These are phyloP conservation scores for Globisporangium polare DNA, from an alignment of 352 stramenopile genomes.

Conservation along the genomic window DNA sequence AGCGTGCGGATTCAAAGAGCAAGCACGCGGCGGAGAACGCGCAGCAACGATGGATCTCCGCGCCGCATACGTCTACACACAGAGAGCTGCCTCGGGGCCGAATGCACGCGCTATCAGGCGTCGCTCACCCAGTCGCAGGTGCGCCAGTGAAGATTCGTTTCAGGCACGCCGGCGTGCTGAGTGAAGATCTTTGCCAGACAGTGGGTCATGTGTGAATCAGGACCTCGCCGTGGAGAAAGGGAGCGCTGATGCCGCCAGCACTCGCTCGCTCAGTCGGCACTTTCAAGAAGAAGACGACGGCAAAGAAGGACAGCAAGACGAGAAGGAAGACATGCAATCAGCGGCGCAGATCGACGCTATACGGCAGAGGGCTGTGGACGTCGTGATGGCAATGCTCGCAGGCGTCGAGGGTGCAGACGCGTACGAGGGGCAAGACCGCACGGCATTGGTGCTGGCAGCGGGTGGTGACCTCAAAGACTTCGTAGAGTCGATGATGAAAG, in stretches of 20 bases:
- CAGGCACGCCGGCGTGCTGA: not conserved
- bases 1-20: no score
- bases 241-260: not conserved
- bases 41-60: no score
- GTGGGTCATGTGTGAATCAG: not conserved
- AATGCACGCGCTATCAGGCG: no score
- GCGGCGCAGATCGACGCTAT: not conserved
- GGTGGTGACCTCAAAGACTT: not conserved
- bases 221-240: not conserved
- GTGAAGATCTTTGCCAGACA: not conserved
- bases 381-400: conserved; percentile 35
- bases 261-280: not conserved
- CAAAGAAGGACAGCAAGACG: not conserved
- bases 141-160: not conserved
- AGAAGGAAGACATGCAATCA: not conserved
- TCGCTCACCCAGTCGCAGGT: no score
- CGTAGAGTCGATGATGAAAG: not conserved
- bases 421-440: not conserved
- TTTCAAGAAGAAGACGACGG: not conserved
- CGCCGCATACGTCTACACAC: no score
- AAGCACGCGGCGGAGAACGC: no score
- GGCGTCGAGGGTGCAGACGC: not conserved
- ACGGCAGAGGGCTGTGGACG: not conserved
- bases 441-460: not conserved
- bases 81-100: no score